A percentile compares a stretch with the other conserved stretches of the same genome.
These are phyloP conservation scores for Davidsoniella eucalypti DNA, from an alignment of 2,329 filamentous ascomycete genomes.

Conservation along the genomic window DNA sequence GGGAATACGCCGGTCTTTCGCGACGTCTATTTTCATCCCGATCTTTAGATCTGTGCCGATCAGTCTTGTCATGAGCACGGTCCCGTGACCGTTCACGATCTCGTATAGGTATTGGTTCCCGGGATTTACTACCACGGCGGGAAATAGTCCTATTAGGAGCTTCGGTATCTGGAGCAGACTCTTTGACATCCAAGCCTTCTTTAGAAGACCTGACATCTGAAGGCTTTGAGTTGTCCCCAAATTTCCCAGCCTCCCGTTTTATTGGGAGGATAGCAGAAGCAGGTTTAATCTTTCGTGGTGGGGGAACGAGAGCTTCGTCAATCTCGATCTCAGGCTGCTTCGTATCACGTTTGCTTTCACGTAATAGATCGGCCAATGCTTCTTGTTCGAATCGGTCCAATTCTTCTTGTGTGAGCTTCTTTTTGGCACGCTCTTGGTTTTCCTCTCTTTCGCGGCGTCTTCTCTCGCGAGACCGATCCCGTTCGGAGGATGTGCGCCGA, in stretches of 20 bases:
- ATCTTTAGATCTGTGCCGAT: background rate
- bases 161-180: conserved; percentile 13
- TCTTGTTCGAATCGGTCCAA: conserved; percentile 40
- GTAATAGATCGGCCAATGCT: conserved; percentile 39
- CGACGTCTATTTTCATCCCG: conserved; percentile 14
- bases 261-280: conserved; percentile 44
- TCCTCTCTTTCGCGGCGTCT: conserved; percentile 22
- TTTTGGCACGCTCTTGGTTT: conserved; percentile 29
- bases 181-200: conserved; percentile 21
- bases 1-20: conserved; percentile 25
- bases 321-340: conserved; percentile 39
- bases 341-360: conserved; percentile 37
- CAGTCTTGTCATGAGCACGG: background rate
- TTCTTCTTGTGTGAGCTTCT: conserved; percentile 41
- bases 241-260: conserved; percentile 20
- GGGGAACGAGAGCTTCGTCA: conserved; percentile 38
- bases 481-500: conserved; percentile 10
- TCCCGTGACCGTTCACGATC: background rate
- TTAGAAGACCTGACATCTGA: conserved; percentile 18
- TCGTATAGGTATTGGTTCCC: background rate
- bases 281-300: conserved; percentile 34
- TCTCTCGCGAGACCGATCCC: conserved; percentile 17
- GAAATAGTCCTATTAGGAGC: background rate
- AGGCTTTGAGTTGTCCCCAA: conserved; percentile 24
- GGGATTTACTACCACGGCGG: conserved; percentile 1